Evolutionary conservation across 2,329 filamentous ascomycete genomes (phyloP).

Genomic region (Davidsoniella neocaledoniae): DNA sequence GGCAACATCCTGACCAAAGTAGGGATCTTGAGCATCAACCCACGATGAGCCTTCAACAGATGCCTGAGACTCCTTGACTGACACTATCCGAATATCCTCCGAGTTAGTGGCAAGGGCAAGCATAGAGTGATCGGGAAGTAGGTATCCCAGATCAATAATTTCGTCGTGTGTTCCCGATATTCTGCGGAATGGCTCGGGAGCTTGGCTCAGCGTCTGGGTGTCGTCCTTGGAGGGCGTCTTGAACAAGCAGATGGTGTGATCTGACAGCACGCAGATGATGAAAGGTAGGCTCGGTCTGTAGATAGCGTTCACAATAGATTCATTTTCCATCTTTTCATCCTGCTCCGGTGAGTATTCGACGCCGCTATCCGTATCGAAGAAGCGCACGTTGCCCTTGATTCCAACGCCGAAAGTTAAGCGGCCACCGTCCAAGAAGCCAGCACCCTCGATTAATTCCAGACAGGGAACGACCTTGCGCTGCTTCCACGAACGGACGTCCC

Average conservation of each 20-base stretch:
- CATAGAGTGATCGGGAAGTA: conserved; percentile 63
- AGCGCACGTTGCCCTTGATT: conserved; percentile 61
- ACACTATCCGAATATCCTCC: conserved; percentile 80
- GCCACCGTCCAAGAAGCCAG: conserved; percentile 60
- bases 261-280: conserved; percentile 68
- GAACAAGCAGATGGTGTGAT: conserved; percentile 74
- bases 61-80: conserved; percentile 32
- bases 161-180: conserved; percentile 97
- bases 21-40: conserved; percentile 25
- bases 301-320: conserved; percentile 56
- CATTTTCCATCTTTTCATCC: conserved; percentile 37
- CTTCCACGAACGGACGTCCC: conserved; percentile 80
- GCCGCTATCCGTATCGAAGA: conserved; percentile 68
- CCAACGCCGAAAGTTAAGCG: conserved; percentile 68
- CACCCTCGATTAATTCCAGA: conserved; percentile 69
- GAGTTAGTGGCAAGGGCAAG: conserved; percentile 89
- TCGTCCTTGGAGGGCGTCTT: conserved; percentile 22
- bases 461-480: conserved; percentile 63
- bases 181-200: conserved; percentile 44
- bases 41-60: conserved; percentile 15
- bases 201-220: conserved; percentile 11
- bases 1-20: conserved; percentile 81
- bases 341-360: conserved; percentile 67
- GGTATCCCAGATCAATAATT: conserved; percentile 82
- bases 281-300: conserved; percentile 48